phyloP scores from a whole-genome alignment of 1,139 yeast species.

The Diutina pseudorugosa region DNA sequence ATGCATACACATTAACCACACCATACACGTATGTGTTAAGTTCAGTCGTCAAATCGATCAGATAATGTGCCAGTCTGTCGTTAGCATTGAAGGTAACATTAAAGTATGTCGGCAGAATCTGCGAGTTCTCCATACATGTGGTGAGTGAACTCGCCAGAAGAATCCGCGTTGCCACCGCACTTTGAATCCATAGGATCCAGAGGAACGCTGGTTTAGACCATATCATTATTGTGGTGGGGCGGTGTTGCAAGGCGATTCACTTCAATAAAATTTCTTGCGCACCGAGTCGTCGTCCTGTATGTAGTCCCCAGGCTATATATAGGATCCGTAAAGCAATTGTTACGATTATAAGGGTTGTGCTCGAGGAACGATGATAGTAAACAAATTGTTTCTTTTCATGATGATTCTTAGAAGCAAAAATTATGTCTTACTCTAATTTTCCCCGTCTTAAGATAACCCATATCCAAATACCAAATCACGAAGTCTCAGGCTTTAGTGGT shows the following conservation, averaged over 20 bases:
- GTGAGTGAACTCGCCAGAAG: conserved; percentile 62
- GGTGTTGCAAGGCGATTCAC: not conserved
- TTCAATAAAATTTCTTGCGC: not conserved
- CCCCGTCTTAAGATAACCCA: too few species aligned
- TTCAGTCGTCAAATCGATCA: conserved; percentile 50
- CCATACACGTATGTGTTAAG: conserved; percentile 47
- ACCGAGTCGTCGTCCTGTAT: not conserved
- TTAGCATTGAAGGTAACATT: conserved; percentile 61
- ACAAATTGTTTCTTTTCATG: not conserved
- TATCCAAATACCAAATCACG: too few species aligned
- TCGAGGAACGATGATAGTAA: not conserved
- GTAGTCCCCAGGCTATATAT: not conserved
- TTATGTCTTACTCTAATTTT: too few species aligned
- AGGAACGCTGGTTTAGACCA: not conserved
- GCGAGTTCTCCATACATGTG: conserved; percentile 88
- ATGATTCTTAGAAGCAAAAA: too few species aligned
- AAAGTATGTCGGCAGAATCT: conserved; percentile 75
- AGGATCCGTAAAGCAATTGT: not conserved
- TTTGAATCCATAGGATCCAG: conserved; percentile 1
- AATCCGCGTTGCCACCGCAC: not conserved
- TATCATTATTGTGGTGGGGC: not conserved
- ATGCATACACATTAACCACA: conserved; percentile 56
- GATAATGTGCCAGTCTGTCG: conserved; percentile 45
- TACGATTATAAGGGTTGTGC: not conserved
- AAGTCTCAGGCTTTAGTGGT: too few species aligned